Evolutionary conservation across 805 yeast species (phyloP).

Genomic region (Komagataella pastoris): DNA sequence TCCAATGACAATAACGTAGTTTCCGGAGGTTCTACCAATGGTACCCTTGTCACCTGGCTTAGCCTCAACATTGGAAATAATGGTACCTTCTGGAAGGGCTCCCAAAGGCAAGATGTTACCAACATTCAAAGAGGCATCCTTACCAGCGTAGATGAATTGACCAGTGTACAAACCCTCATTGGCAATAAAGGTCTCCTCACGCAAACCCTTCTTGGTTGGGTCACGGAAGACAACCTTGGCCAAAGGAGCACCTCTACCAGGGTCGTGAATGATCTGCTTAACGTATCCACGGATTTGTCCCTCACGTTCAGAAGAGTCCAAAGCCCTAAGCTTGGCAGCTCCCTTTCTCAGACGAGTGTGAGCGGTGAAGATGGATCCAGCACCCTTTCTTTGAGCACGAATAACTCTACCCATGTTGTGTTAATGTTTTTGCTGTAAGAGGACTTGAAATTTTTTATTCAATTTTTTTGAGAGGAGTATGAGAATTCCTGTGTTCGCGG

Average conservation of each 20-base stretch:
- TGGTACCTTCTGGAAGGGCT: slow-evolving; percentile 53
- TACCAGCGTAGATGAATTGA: slow-evolving; percentile 98
- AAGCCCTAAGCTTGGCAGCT: slow-evolving; percentile 99
- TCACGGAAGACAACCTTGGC: slow-evolving; percentile 99
- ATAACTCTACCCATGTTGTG: slow-evolving; percentile 80
- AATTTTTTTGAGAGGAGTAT: background rate
- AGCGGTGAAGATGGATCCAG: slow-evolving; percentile 99
- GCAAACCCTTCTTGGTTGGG: slow-evolving; percentile 96
- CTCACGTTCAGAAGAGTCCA: slow-evolving; percentile 98
- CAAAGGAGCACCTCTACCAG: slow-evolving; percentile 99
- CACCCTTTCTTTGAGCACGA: slow-evolving; percentile 99
- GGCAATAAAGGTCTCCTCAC: slow-evolving; percentile 98
- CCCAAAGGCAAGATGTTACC: slow-evolving; percentile 98
- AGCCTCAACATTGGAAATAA: slow-evolving; percentile 38
- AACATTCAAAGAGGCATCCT: slow-evolving; percentile 91
- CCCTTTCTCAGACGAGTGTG: slow-evolving; percentile 99
- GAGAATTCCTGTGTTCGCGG: background rate
- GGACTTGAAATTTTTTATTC: background rate
- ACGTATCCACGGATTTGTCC: slow-evolving; percentile 99
- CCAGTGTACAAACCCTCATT: slow-evolving; percentile 99
- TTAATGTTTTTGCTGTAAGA: background rate
- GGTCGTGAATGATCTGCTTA: slow-evolving; percentile 97
- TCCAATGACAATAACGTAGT: slow-evolving; percentile 97
- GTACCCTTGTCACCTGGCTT: slow-evolving; percentile 71
- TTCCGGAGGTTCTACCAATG: slow-evolving; percentile 98